Evolutionary conservation across 2,329 filamentous ascomycete genomes (phyloP).

Genomic region (Kalmusia sp.): DNA sequence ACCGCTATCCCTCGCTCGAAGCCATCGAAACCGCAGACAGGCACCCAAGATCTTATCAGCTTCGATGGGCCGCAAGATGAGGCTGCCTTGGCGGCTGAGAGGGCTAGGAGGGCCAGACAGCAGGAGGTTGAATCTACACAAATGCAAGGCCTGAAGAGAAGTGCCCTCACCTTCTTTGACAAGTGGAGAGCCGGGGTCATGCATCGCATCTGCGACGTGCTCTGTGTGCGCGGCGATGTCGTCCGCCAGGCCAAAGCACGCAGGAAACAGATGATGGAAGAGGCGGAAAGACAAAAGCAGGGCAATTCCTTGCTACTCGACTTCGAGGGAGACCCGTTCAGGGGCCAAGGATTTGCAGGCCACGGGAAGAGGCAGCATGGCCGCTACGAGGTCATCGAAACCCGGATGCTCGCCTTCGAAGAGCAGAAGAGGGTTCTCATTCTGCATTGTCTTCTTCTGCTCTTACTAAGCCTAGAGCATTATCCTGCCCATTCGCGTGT

Average conservation of each 20-base stretch:
- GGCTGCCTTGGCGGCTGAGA: constrained; percentile 18
- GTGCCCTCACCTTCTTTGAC: constrained; percentile 73
- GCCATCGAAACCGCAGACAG: constrained; percentile 14
- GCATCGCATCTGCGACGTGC: constrained; percentile 72
- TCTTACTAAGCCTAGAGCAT: constrained; percentile 76
- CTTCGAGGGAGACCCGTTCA: constrained; percentile 35
- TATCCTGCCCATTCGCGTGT: constrained; percentile 77
- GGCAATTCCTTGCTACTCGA: constrained; percentile 35
- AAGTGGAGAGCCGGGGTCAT: constrained; percentile 79
- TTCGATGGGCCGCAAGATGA: constrained; percentile 39
- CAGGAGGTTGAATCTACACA: constrained; percentile 57
- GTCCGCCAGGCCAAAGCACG: constrained; percentile 44
- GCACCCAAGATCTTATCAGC: constrained; percentile 36
- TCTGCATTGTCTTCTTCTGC: constrained; percentile 72
- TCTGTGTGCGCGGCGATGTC: constrained; percentile 40
- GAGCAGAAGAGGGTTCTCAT: constrained; percentile 66
- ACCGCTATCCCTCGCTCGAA: constrained; percentile 6
- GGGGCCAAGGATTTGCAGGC: constrained; percentile 2
- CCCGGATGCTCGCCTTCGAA: constrained; percentile 41
- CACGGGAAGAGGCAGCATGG: constrained; percentile 20
- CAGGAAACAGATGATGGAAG: constrained; percentile 27
- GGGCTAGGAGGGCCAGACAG: constrained; percentile 43
- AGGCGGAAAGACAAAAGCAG: constrained; percentile 25
- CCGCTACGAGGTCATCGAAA: constrained; percentile 45
- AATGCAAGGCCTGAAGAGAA: constrained; percentile 71